Evolutionary conservation across 225 moss, liverwort and hornwort species (phyloP), one percentile per base, ranked within the genome.

Genomic region (Polytrichum commune): DNA sequence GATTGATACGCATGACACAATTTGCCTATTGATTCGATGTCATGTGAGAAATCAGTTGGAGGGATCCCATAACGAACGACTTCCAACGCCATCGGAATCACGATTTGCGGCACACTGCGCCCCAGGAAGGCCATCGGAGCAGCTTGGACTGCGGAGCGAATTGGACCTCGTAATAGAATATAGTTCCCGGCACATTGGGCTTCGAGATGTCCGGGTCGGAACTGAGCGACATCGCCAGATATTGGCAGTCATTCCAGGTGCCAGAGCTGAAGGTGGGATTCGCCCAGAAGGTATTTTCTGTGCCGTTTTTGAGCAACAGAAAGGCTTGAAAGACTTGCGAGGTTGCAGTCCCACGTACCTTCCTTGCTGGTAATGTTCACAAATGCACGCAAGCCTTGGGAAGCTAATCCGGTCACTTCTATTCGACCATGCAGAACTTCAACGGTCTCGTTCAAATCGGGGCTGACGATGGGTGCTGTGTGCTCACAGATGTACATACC

Each of bases 371-470:
- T 69, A 2, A 82, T 0, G 19, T 69, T 61, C 18, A 82, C 82
- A 58, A 70, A 30, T 30, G 30, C 19, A 46, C 82, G 76, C n/a
- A 78, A 79, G 9, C 58, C 64, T 13, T 78, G 30, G 68, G 62
- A 30, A 55, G 83, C 77, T 8, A 19, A 23, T 55, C 78, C 76
- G 61, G 72, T 71, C 30, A 89, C 68, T 18, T 32, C 63, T 38
- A 86, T 78, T 24, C 63, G 38, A 18, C 89, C 89, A 18, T 73
- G 78, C 7, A 83, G 79, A 16, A 89, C 89, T 53, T 81, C 54
- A 19, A 86, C 60, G 8, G 81, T 79, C 68, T 57, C 62, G 73
- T 77, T 86, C 54, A 63, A 54, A 10, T 81, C 77, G 0, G 81
- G 81, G 74, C 89, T 86, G 58, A 68, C 67, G 23, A 86, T 72